phyloP scores from a whole-genome alignment of 108 stramenopile species.

The Skeletonema marinoi region DNA sequence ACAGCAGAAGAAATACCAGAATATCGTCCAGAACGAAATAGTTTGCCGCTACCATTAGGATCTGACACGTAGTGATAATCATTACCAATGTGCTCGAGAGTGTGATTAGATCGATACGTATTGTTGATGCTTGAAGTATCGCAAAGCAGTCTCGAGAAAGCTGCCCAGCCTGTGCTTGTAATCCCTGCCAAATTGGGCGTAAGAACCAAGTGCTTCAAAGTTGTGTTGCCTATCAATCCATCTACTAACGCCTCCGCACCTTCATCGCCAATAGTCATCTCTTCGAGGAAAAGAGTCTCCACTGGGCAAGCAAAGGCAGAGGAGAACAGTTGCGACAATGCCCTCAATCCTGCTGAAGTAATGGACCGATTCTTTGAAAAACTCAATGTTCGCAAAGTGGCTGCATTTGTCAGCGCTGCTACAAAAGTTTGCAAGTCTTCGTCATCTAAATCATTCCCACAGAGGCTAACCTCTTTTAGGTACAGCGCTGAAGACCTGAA shows the following conservation, averaged over 20 bases:
- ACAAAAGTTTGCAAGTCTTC: neutral
- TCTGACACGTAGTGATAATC: neutral
- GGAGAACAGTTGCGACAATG: neutral
- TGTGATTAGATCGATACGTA: constrained; percentile 13
- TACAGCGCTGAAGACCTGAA: neutral
- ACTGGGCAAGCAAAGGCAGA: neutral
- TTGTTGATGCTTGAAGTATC: constrained; percentile 16
- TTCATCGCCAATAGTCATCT: constrained; percentile 7
- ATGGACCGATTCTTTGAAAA: neutral
- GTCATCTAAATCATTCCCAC: neutral
- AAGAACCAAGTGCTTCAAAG: neutral
- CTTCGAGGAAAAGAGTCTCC: neutral
- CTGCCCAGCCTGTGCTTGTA: neutral
- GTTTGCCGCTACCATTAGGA: neutral
- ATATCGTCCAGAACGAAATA: neutral
- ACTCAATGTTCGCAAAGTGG: neutral
- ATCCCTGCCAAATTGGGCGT: neutral
- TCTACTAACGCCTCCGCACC: neutral
- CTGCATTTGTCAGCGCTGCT: neutral
- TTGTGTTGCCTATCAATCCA: constrained; percentile 2
- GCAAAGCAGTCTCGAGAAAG: neutral
- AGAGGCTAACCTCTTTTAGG: neutral
- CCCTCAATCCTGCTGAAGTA: neutral
- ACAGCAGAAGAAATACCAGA: neutral
- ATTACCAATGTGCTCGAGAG: constrained; percentile 1